phyloP scores from a whole-genome alignment of 2,329 filamentous ascomycete species.

The Xylariales sp. region DNA sequence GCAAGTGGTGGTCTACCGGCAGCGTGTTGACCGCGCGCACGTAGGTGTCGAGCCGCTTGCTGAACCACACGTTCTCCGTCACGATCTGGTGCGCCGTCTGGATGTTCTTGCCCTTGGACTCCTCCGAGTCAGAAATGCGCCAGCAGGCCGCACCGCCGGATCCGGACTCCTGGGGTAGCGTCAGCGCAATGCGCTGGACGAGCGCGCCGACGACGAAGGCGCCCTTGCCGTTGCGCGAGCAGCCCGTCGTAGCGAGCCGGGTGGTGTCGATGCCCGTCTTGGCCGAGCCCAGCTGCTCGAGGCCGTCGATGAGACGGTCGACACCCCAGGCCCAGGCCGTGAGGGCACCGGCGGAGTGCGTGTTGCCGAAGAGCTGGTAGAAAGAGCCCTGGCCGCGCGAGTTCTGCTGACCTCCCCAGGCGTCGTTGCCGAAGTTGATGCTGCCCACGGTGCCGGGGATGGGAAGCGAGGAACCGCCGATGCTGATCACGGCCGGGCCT shows the following conservation, averaged over 20 bases:
- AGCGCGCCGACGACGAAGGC: constrained; percentile 71
- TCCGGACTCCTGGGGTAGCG: constrained; percentile 71
- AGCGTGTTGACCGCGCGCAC: constrained; percentile 58
- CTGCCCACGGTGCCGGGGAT: constrained; percentile 65
- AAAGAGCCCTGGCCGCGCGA: constrained; percentile 69
- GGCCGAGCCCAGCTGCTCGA: constrained; percentile 61
- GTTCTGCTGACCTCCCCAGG: constrained; percentile 63
- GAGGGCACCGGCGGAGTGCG: constrained; percentile 66
- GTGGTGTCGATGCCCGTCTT: constrained; percentile 62
- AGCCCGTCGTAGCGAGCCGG: constrained; percentile 69
- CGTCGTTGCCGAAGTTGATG: constrained; percentile 69
- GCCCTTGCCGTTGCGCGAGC: constrained; percentile 73
- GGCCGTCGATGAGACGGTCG: constrained; percentile 68
- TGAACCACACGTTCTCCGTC: constrained; percentile 73
- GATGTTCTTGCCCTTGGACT: constrained; percentile 65
- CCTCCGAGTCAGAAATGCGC: constrained; percentile 64
- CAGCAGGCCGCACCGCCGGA: constrained; percentile 71
- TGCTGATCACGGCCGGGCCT: constrained; percentile 68
- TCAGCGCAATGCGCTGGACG: constrained; percentile 68
- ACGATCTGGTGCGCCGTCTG: constrained; percentile 70
- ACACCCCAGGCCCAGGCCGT: constrained; percentile 74
- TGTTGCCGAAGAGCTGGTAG: constrained; percentile 67
- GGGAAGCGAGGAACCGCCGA: constrained; percentile 66
- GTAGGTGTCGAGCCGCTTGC: constrained; percentile 64
- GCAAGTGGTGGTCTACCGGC: constrained; percentile 68